Base-by-base conservation (phyloP, 257 asterid species). In the Primulina tabacum region DNA sequence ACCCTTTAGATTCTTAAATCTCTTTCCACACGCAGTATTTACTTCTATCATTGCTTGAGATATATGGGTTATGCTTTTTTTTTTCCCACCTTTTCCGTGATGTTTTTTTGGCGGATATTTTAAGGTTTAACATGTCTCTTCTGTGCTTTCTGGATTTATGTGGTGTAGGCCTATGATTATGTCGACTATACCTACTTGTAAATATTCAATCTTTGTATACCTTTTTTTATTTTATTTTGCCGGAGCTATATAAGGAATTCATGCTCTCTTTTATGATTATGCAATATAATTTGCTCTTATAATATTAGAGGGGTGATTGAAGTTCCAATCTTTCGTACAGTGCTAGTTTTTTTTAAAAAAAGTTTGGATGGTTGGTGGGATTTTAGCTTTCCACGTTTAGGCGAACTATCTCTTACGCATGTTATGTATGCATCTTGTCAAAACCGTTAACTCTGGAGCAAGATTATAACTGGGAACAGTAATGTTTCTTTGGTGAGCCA, bases 361-460 rank as follows among this genome's bases (percentile, higher is more conserved):
- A 58, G 29, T 58, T 20, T 20, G 32, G 63, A 20, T 11, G 63
- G 63, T 24, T 3, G 37, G 12, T 65, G 56, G 56, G 57, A 37
- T 64, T 64, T 37, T 38, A 37, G 21, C 21, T 62, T 64, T 37
- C 11, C 29, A 29, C 1, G 9, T 28, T 38, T 38, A 20, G 58
- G 18, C 38, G 56, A 20, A 35, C 14, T 63, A n/a, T 64, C 17
- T 14, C 28, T 29, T 21, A 11, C 24, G n/a, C 57, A 16, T 50
- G 30, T 28, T 28, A 28, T 28, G 57, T 50, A 17, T 6, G 20
- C 57, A 40, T 1, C 14, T 6, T 65, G 28, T 65, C 69, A 5
- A 24, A 40, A 60, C 12, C 4, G 71, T 40, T 67, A 64, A 75
- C 65, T 75, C 68, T 40, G 52, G 6, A 50, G 66, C 62, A 63